phyloP scores from a whole-genome alignment of 306 rosid genomes.

The Fragaria vesca region DNA sequence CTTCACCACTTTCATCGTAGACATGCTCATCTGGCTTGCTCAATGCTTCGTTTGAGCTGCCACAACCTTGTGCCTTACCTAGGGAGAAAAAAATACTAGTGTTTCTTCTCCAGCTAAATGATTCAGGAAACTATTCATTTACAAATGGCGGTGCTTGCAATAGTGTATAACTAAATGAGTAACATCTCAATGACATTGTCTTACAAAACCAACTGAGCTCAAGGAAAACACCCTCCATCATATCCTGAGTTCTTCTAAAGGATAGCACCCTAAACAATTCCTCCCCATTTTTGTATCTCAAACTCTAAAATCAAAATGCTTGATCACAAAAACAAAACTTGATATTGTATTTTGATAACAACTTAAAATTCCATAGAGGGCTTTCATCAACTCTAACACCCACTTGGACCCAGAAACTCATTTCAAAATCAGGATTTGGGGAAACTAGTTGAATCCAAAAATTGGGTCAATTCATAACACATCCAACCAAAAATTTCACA shows the following conservation, averaged over 20 bases:
- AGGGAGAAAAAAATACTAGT: background rate
- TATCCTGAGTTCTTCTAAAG: background rate
- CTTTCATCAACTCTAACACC: background rate
- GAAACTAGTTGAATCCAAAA: background rate
- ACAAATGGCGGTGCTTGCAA: background rate
- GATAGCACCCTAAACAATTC: background rate
- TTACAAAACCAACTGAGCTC: background rate
- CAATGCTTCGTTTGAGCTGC: background rate
- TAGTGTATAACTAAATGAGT: background rate
- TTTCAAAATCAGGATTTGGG: background rate
- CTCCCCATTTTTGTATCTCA: background rate
- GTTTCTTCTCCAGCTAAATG: background rate
- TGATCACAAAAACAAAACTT: slow-evolving; percentile 1
- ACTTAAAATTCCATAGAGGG: background rate
- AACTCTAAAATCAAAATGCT: background rate
- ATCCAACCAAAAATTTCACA: background rate
- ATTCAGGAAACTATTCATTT: background rate
- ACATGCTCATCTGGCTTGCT: background rate
- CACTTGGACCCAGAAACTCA: background rate
- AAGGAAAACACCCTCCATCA: background rate
- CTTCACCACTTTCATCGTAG: background rate
- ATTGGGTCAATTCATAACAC: too few species aligned
- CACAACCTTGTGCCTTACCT: background rate
- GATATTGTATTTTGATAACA: background rate
- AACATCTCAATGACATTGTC: background rate